These are phyloP conservation scores for Hyaloscypha variabilis DNA, from an alignment of 495 filamentous ascomycete genomes.

Conservation along the genomic window DNA sequence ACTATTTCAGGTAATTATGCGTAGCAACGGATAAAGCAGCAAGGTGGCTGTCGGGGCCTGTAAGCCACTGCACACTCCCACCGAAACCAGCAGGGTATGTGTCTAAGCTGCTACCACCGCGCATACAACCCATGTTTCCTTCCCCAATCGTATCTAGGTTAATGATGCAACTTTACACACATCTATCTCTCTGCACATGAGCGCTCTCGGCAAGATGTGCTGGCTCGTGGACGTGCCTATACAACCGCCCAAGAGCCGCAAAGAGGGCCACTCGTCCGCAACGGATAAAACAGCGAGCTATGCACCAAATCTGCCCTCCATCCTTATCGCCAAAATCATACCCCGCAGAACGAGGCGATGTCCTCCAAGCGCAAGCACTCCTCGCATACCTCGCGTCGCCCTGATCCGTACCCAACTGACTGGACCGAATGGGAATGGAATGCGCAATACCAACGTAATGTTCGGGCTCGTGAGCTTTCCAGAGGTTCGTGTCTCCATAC, in stretches of 20 bases:
- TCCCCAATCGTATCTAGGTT: neutral
- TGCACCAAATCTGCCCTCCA: neutral
- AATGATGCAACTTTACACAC: neutral
- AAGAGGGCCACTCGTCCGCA: neutral
- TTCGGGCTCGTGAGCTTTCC: neutral
- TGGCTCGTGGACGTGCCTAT: neutral
- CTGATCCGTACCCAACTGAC: neutral
- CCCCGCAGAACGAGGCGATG: neutral
- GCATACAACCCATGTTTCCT: conserved; percentile 2
- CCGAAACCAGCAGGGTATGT: neutral
- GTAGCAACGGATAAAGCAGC: conserved; percentile 2
- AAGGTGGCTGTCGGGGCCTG: neutral
- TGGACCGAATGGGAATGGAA: conserved; percentile 11
- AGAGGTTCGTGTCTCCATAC: neutral
- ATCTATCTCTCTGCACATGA: neutral
- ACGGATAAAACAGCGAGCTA: conserved; percentile 6
- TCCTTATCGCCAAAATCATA: neutral
- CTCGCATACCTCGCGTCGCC: neutral
- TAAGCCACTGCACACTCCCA: neutral
- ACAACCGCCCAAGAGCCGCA: neutral
- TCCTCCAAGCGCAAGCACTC: neutral
- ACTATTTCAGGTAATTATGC: no score
- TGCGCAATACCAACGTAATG: neutral
- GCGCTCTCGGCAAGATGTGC: neutral
- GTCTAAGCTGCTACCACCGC: neutral